Percentiles rank a stretch among this genome's conserved stretches.
phyloP scores from a whole-genome alignment of 768 basidiomycete species.

The Serendipita sp. region DNA sequence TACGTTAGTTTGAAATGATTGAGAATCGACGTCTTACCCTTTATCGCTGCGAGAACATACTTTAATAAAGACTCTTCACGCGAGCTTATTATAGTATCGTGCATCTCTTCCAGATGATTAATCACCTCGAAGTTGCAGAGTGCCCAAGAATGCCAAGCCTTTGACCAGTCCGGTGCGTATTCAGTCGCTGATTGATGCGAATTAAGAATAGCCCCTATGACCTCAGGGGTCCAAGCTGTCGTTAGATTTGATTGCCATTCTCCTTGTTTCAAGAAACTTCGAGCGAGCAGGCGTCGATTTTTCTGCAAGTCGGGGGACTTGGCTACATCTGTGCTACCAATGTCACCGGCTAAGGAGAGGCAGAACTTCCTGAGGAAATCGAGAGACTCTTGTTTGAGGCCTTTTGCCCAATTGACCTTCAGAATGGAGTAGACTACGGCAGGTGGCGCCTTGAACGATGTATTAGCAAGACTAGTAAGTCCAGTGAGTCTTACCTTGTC shows the following conservation, averaged over 20 bases:
- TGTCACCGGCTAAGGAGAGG: slow-evolving; percentile 52
- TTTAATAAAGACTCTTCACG: slow-evolving; percentile 35
- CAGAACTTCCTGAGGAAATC: slow-evolving; percentile 72
- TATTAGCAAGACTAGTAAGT: slow-evolving; percentile 29
- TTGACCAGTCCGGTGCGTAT: slow-evolving; percentile 93
- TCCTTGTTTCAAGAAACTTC: slow-evolving; percentile 92
- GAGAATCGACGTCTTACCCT: slow-evolving; percentile 33
- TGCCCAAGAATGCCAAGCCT: slow-evolving; percentile 99
- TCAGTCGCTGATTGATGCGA: slow-evolving; percentile 78
- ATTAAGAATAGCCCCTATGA: slow-evolving; percentile 66
- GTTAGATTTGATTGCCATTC: slow-evolving; percentile 80
- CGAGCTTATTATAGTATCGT: slow-evolving; percentile 40
- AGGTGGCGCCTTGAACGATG: slow-evolving; percentile 51
- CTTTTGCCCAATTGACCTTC: slow-evolving; percentile 90
- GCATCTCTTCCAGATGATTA: slow-evolving; percentile 52
- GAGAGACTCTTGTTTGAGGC: slow-evolving; percentile 62
- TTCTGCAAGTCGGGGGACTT: slow-evolving; percentile 39
- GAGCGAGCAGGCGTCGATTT: slow-evolving; percentile 75
- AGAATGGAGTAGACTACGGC: slow-evolving; percentile 92
- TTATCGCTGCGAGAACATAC: slow-evolving; percentile 86
- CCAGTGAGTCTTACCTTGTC: not conserved
- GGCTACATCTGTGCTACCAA: slow-evolving; percentile 44
- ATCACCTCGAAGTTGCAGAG: slow-evolving; percentile 93
- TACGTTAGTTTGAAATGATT: not conserved
- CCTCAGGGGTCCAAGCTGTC: slow-evolving; percentile 65